Evolutionary conservation across 306 rosid genomes (phyloP), one percentile per base, ranked within the genome.

Genomic region (Lathyrus tuberosus): DNA sequence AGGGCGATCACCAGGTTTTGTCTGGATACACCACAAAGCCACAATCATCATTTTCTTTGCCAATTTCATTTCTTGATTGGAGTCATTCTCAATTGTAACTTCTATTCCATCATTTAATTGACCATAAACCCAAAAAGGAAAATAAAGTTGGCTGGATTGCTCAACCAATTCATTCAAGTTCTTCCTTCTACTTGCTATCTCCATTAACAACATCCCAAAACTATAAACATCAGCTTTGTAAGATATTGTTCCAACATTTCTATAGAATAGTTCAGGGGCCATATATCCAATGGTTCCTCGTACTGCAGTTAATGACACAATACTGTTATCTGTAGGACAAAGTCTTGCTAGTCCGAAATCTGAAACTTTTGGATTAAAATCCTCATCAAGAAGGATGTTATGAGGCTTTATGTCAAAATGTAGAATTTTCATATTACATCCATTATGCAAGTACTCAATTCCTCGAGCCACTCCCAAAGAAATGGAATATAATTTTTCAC

Each of bases 361-460:
- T 16, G 66, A 61, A 61, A 61, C 66, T 61, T 61, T 61, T 37
- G 66, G 66, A 54, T 54, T 54, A 16, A 54, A 54, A 26, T 54
- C 26, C 5, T 54, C 37, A 12, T 54, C 62, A 24, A 54, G 62
- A 54, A 54, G 62, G 5, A 54, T 54, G 16, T 54, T 54, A 54
- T 54, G 62, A 54, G 62, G 47, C 30, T 61, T 61, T 35, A 61
- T 61, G 15, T 61, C 66, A 61, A 61, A 61, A 28, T 61, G 66
- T 4, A 61, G 4, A 37, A 61, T 61, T 37, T 61, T 61, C 30
- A 37, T 17, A 18, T 37, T 2, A n/a, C 66, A 37, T 35, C 66
- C 48, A 16, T 37, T 37, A 37, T 61, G 66, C n/a, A 61, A 37
- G 15, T 61, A 61, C 30, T 37, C 47, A 61, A 61, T 61, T 5